A percentile compares a stretch with the other conserved stretches of the same genome.
phyloP scores from a whole-genome alignment of 108 stramenopile species.

The Cyclotella kingstonii region DNA sequence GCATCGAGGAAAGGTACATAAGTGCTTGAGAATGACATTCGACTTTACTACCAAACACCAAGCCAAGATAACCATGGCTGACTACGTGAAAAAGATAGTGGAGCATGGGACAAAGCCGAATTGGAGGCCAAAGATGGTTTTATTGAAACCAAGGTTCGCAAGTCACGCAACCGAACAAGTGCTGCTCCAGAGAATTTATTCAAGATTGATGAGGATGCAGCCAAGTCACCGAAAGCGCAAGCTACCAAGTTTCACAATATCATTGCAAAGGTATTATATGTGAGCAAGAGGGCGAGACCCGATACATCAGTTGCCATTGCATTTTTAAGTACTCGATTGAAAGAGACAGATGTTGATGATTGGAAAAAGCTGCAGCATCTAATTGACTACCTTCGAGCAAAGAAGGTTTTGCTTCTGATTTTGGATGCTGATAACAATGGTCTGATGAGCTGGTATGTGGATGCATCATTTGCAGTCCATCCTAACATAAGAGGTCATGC shows the following conservation, averaged over 20 bases:
- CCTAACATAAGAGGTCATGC: no score
- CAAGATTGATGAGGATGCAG: slow-evolving; percentile 1
- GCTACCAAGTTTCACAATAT: slow-evolving; percentile 1
- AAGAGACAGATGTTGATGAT: no score
- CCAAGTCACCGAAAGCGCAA: not conserved
- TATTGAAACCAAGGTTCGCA: not conserved
- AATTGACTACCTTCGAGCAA: no score
- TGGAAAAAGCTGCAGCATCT: no score
- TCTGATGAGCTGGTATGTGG: no score
- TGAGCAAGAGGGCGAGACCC: slow-evolving; percentile 24
- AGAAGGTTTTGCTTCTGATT: no score
- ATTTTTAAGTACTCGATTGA: no score
- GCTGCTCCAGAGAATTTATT: slow-evolving; percentile 10
- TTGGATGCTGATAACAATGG: no score
- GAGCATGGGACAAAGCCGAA: not conserved
- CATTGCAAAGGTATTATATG: slow-evolving; percentile 26
- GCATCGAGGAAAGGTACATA: not conserved
- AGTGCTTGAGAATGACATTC: slow-evolving; percentile 9
- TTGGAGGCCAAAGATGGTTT: not conserved
- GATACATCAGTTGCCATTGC: no score
- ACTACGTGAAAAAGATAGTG: slow-evolving; percentile 2
- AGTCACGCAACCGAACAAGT: not conserved
- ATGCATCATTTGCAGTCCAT: no score
- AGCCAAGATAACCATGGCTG: not conserved
- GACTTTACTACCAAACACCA: not conserved